Percentiles rank a stretch among this genome's conserved stretches.
Evolutionary conservation across 306 rosid genomes (phyloP).

Genomic region (Prunus fruticosa): DNA sequence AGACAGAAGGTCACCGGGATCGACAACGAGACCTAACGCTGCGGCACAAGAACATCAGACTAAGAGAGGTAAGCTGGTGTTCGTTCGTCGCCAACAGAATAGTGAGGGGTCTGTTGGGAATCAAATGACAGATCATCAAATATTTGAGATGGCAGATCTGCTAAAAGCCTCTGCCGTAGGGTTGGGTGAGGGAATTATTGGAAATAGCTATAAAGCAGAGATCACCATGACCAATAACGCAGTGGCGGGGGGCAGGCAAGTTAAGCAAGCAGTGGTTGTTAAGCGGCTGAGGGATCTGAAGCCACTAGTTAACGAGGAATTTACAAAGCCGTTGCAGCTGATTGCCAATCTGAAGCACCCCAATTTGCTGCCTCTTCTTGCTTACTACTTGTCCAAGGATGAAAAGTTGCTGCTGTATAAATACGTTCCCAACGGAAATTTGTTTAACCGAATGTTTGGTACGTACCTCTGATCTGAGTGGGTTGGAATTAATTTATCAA

Average conservation of each 20-base stretch:
- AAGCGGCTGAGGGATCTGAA: conserved; percentile 75
- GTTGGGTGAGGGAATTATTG: conserved; percentile 67
- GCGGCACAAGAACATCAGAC: conserved; percentile 22
- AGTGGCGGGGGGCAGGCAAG: not conserved
- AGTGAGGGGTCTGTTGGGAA: not conserved
- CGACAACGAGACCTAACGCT: not conserved
- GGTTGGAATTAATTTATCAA: not conserved
- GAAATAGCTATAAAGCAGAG: conserved; percentile 75
- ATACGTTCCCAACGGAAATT: conserved; percentile 57
- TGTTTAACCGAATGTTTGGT: conserved; percentile 67
- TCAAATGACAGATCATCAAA: not conserved
- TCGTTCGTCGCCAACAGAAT: conserved; percentile 23
- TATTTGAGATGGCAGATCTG: conserved; percentile 61
- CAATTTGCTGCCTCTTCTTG: conserved; percentile 65
- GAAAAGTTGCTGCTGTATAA: conserved; percentile 64
- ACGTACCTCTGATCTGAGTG: not conserved
- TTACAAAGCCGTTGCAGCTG: conserved; percentile 34
- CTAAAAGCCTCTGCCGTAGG: conserved; percentile 81
- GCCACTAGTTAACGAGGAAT: conserved; percentile 55
- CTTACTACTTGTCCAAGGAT: conserved; percentile 55
- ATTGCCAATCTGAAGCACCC: conserved; percentile 54
- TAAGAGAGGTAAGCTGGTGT: conserved; percentile 49
- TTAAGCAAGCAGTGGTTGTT: conserved; percentile 52
- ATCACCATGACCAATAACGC: not conserved
- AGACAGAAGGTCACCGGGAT: conserved; percentile 29